These are phyloP conservation scores for Colletotrichum sp. DNA, from an alignment of 2,329 filamentous ascomycete species.

Conservation along the genomic window DNA sequence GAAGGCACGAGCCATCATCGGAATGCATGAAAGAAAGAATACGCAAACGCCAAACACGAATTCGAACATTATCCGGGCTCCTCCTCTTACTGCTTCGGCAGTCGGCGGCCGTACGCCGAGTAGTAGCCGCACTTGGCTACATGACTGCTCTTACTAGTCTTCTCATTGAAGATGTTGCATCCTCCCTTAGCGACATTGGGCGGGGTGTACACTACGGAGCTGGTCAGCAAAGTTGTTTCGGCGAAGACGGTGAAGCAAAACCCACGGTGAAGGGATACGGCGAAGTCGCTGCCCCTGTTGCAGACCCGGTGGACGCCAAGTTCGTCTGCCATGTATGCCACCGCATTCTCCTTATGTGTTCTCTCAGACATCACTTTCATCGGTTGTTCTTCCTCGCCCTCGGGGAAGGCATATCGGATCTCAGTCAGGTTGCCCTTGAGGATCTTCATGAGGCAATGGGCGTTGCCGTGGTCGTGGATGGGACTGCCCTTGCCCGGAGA, in stretches of 20 bases:
- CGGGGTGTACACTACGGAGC: conserved; percentile 73
- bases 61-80: not conserved
- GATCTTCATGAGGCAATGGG: conserved; percentile 93
- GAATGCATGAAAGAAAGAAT: not conserved
- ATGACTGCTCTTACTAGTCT: conserved; percentile 76
- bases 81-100: conserved; percentile 42
- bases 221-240: conserved; percentile 8
- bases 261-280: conserved; percentile 75
- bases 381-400: conserved; percentile 28
- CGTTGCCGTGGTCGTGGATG: conserved; percentile 88
- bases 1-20: not conserved
- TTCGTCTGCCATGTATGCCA: conserved; percentile 91
- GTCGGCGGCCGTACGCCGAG: conserved; percentile 62
- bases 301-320: conserved; percentile 84
- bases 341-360: conserved; percentile 71
- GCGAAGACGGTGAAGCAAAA: not conserved
- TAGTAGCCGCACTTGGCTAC: conserved; percentile 75
- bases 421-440: conserved; percentile 81
- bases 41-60: not conserved
- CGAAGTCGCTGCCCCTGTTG: conserved; percentile 77
- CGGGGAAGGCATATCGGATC: conserved; percentile 79
- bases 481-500: conserved; percentile 81
- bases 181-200: conserved; percentile 86
- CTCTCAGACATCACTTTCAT: conserved; percentile 67
- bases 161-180: conserved; percentile 81